Conservation (phyloP, 805 yeast genomes). For the Dipodascus geniculatus region DNA sequence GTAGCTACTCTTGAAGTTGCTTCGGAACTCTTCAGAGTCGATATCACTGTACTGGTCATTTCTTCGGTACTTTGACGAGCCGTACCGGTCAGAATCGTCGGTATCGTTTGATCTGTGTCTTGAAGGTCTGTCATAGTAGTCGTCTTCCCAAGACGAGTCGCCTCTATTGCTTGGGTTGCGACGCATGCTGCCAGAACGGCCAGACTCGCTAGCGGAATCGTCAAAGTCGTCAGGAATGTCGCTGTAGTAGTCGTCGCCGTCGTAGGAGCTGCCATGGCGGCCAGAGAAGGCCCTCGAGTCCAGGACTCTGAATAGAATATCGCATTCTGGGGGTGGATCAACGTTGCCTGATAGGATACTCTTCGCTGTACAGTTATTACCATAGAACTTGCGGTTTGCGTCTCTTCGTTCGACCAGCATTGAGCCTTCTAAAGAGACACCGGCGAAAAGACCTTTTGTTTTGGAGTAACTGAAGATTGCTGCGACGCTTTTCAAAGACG, state of each 20-base stretch:
- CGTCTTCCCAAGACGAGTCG: constrained; percentile 73
- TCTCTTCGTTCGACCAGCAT: constrained; percentile 95
- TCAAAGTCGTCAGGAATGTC: constrained; percentile 65
- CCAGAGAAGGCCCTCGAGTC: constrained; percentile 69
- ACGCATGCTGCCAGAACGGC: constrained; percentile 7
- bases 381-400: constrained; percentile 91
- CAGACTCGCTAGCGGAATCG: constrained; percentile 31
- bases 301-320: constrained; percentile 72
- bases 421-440: constrained; percentile 94
- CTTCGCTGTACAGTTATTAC: constrained; percentile 79
- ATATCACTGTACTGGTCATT: constrained; percentile 6
- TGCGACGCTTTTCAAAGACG: constrained; percentile 75
- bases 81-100: constrained; percentile 4
- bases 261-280: constrained; percentile 37
- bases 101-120: constrained; percentile 23
- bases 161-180: constrained; percentile 12
- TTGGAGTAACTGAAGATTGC: constrained; percentile 91
- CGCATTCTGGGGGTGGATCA: constrained; percentile 89
- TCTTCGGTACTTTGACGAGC: constrained; percentile 8
- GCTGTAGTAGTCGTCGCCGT: constrained; percentile 53
- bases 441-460: constrained; percentile 94
- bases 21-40: constrained; percentile 28
- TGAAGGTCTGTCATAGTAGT: constrained; percentile 47
- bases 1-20: constrained; percentile 31
- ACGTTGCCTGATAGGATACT: constrained; percentile 73